Conservation (phyloP, 768 basidiomycete species). For the Pleurotus platypus region DNA sequence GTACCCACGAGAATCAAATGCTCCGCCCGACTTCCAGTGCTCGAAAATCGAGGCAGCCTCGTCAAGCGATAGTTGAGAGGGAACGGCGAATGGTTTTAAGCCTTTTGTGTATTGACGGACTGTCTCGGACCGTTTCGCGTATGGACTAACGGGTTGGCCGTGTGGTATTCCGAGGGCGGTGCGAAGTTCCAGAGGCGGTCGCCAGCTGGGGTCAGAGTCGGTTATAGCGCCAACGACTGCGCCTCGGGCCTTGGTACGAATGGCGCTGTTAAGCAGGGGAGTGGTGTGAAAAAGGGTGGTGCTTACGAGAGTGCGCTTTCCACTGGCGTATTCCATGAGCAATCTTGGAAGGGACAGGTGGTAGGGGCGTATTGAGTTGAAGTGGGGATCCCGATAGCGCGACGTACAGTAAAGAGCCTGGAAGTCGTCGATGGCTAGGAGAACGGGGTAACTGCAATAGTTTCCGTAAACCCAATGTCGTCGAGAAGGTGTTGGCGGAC, state of each 20-base stretch:
- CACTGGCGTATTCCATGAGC: slow-evolving; percentile 76
- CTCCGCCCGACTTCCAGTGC: slow-evolving; percentile 64
- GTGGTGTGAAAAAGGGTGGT: not conserved
- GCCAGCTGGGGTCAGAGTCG: slow-evolving; percentile 54
- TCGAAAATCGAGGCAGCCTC: slow-evolving; percentile 80
- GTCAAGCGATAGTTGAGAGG: slow-evolving; percentile 51
- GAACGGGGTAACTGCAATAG: slow-evolving; percentile 59
- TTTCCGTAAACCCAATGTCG: no score
- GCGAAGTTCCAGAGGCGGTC: slow-evolving; percentile 57
- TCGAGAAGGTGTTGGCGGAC: slow-evolving; percentile 15
- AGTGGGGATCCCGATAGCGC: slow-evolving; percentile 72
- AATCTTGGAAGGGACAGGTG: slow-evolving; percentile 78
- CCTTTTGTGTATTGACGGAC: slow-evolving; percentile 54
- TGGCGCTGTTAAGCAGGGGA: not conserved
- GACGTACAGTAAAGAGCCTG: slow-evolving; percentile 74
- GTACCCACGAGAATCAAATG: slow-evolving; percentile 46
- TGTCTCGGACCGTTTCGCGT: slow-evolving; percentile 47
- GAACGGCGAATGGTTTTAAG: slow-evolving; percentile 34
- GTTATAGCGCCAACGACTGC: slow-evolving; percentile 72
- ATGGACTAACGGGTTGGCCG: slow-evolving; percentile 44
- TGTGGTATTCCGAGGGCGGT: slow-evolving; percentile 52
- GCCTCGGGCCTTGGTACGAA: slow-evolving; percentile 51
- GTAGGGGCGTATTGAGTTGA: slow-evolving; percentile 62
- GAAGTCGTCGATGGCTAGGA: slow-evolving; percentile 86
- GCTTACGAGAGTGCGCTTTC: slow-evolving; percentile 62